Conservation (phyloP, 352 stramenopile genomes). For the Phytophthora nicotianae region DNA sequence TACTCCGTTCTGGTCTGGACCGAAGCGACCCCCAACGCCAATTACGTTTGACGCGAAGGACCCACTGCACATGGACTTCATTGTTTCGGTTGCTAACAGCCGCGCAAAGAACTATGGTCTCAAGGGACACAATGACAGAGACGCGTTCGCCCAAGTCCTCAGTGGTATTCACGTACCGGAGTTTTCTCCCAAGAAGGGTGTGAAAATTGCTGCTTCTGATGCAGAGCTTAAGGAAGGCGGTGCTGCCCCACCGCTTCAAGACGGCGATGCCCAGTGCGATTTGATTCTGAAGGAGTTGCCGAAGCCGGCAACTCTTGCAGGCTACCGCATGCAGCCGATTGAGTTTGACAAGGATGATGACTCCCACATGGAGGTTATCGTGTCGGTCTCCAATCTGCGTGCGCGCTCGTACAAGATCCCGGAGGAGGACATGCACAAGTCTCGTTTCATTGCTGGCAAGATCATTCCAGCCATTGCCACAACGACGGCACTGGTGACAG, state of each 20-base stretch:
- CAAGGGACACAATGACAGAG: slow-evolving; percentile 60
- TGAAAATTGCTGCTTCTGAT: slow-evolving; percentile 99
- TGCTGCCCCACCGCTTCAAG: slow-evolving; percentile 48
- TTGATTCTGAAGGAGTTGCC: slow-evolving; percentile 89
- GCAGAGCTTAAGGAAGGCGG: slow-evolving; percentile 93
- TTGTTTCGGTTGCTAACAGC: slow-evolving; percentile 95
- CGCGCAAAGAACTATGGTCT: slow-evolving; percentile 96
- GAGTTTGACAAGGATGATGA: slow-evolving; percentile 99
- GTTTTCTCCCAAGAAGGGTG: slow-evolving; percentile 94
- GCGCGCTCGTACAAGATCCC: slow-evolving; percentile 98
- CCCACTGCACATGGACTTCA: slow-evolving; percentile 95
- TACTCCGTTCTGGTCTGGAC: slow-evolving; percentile 98
- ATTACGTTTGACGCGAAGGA: slow-evolving; percentile 93
- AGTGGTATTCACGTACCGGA: slow-evolving; percentile 91
- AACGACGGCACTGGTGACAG: slow-evolving; percentile 98
- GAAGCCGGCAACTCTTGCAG: slow-evolving; percentile 74
- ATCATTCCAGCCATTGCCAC: slow-evolving; percentile 99
- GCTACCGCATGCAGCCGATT: slow-evolving; percentile 93
- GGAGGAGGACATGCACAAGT: slow-evolving; percentile 97
- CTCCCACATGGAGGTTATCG: slow-evolving; percentile 98
- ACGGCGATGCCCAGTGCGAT: slow-evolving; percentile 75
- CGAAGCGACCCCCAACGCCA: slow-evolving; percentile 95
- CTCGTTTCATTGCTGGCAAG: slow-evolving; percentile 99
- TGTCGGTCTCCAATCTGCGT: slow-evolving; percentile 96
- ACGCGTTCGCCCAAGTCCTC: slow-evolving; percentile 76